Evolutionary conservation across 495 filamentous ascomycete species (phyloP).

Genomic region (Penicillium roqueforti): DNA sequence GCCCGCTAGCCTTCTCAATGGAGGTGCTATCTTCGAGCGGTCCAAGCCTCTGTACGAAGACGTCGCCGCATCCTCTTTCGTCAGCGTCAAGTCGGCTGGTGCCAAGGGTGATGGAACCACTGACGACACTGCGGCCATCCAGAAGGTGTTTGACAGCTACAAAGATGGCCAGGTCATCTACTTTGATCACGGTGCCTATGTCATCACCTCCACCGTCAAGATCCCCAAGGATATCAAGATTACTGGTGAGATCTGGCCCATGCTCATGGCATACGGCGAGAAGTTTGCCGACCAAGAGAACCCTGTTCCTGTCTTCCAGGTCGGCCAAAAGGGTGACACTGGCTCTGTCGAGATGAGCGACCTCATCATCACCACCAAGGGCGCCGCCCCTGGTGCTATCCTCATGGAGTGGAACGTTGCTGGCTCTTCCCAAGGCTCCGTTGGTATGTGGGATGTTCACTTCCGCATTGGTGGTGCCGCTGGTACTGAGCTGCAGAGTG

Average conservation of each 20-base stretch:
- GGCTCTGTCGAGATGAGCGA: slow-evolving; percentile 83
- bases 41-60: slow-evolving; percentile 65
- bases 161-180: slow-evolving; percentile 65
- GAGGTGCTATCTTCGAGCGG: slow-evolving; percentile 57
- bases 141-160: slow-evolving; percentile 63
- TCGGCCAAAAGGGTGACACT: slow-evolving; percentile 73
- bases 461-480: slow-evolving; percentile 77
- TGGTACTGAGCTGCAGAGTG: slow-evolving; percentile 74
- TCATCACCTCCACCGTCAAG: slow-evolving; percentile 78
- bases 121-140: slow-evolving; percentile 61
- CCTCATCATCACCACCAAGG: slow-evolving; percentile 53
- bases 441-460: slow-evolving; percentile 89
- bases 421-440: slow-evolving; percentile 59
- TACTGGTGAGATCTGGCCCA: slow-evolving; percentile 85
- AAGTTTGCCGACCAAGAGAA: slow-evolving; percentile 67
- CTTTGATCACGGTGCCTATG: slow-evolving; percentile 88
- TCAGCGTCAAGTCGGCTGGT: slow-evolving; percentile 71
- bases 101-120: slow-evolving; percentile 71
- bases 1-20: slow-evolving; percentile 35
- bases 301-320: slow-evolving; percentile 59
- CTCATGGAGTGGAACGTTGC: slow-evolving; percentile 89
- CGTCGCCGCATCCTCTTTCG: slow-evolving; percentile 45
- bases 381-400: slow-evolving; percentile 81
- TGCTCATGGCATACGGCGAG: slow-evolving; percentile 77
- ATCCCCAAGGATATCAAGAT: slow-evolving; percentile 64